Conservation (phyloP, 768 basidiomycete genomes). For the Boletus insuetus region DNA sequence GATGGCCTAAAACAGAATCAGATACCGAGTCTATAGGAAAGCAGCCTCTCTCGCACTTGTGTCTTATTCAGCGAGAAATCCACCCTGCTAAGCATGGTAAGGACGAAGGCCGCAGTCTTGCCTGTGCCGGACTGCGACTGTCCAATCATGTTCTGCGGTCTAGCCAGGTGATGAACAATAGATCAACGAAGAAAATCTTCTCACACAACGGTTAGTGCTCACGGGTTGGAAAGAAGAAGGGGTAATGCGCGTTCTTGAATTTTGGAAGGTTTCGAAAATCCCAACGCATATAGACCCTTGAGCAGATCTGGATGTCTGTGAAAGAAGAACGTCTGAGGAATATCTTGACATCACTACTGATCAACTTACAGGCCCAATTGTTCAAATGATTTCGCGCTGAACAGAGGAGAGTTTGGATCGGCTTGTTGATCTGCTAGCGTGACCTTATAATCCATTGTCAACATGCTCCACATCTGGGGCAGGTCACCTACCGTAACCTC, state of each 20-base stretch:
- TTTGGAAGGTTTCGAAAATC: constrained; percentile 97
- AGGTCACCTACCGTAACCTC: constrained; percentile 66
- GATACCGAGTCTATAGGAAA: not conserved
- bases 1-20: constrained; percentile 59
- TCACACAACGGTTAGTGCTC: constrained; percentile 26
- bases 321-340: constrained; percentile 6
- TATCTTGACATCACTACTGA: not conserved
- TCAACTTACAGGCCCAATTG: constrained; percentile 85
- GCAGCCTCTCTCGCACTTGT: constrained; percentile 52
- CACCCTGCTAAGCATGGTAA: constrained; percentile 95
- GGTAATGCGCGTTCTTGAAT: constrained; percentile 98
- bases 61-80: constrained; percentile 81
- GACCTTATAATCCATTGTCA: constrained; percentile 51
- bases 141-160: constrained; percentile 98
- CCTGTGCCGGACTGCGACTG: constrained; percentile 99
- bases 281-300: constrained; percentile 92
- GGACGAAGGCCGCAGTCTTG: constrained; percentile 96
- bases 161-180: constrained; percentile 31
- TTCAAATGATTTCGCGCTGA: constrained; percentile 91
- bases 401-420: constrained; percentile 94
- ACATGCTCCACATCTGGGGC: not conserved
- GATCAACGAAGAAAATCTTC: not conserved
- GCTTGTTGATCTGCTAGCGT: constrained; percentile 95
- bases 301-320: constrained; percentile 81
- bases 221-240: constrained; percentile 88